These are phyloP conservation scores for Stemphylium lycopersici DNA, from an alignment of 2,329 filamentous ascomycete genomes.

Conservation along the genomic window DNA sequence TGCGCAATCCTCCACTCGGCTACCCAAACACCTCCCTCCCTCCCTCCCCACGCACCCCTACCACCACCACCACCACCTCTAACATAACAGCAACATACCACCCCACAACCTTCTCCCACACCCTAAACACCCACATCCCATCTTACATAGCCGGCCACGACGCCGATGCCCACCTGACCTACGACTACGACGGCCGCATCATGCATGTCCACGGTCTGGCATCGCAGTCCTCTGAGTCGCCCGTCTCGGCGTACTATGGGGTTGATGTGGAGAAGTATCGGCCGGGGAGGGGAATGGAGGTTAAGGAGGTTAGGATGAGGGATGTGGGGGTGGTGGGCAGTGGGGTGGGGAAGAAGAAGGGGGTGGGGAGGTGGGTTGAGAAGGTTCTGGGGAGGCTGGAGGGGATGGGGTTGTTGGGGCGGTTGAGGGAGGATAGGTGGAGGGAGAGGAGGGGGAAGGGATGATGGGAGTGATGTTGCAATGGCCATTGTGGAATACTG, in stretches of 20 bases:
- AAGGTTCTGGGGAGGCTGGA: slow-evolving; percentile 19
- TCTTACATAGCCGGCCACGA: background rate
- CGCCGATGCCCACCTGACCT: background rate
- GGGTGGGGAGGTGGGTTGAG: slow-evolving; percentile 14
- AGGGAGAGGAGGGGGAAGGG: background rate
- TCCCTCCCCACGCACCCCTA: background rate
- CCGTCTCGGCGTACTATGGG: slow-evolving; percentile 14
- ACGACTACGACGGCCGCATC: background rate
- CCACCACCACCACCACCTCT: background rate
- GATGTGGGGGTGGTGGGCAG: background rate
- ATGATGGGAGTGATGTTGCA: background rate
- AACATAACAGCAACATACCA: background rate
- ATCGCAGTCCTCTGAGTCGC: background rate
- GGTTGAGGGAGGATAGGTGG: slow-evolving; percentile 1
- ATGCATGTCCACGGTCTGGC: background rate
- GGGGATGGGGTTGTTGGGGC: slow-evolving; percentile 12
- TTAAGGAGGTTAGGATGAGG: background rate
- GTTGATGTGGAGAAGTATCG: slow-evolving; percentile 13
- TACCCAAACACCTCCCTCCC: background rate
- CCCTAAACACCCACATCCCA: background rate
- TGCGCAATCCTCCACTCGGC: no score
- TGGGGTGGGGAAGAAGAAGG: slow-evolving; percentile 5
- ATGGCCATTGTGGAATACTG: background rate
- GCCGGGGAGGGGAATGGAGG: background rate
- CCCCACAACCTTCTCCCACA: background rate